Evolutionary conservation across 176 grass and related monocot genomes (phyloP).

Genomic region (barley (Hordeum vulgare)): MorexV3_pseudomolecules_assembly NC_058524.1:557504824-557505323

Average conservation of each 20-base stretch:
- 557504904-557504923: not conserved
- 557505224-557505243: constrained; percentile 43
- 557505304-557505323: constrained; percentile 51
- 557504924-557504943: constrained; percentile 22
- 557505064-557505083: constrained; percentile 21
- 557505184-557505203: not conserved
- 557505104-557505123: not conserved
- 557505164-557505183: not conserved
- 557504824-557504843: not conserved
- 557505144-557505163: not conserved
- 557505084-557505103: constrained; percentile 18
- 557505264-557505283: constrained; percentile 36
- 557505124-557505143: not conserved
- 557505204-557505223: constrained; percentile 32
- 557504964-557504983: constrained; percentile 25
- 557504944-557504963: not conserved
- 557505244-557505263: constrained; percentile 55
- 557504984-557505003: constrained; percentile 41
- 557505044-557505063: constrained; percentile 51
- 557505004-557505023: constrained; percentile 70
- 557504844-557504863: not conserved
- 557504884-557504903: not conserved
- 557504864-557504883: not conserved
- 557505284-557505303: constrained; percentile 21
- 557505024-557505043: constrained; percentile 51